A percentile compares a stretch with the other conserved stretches of the same genome.
Conservation (phyloP, 306 rosid species). For the Betula pendula region DNA sequence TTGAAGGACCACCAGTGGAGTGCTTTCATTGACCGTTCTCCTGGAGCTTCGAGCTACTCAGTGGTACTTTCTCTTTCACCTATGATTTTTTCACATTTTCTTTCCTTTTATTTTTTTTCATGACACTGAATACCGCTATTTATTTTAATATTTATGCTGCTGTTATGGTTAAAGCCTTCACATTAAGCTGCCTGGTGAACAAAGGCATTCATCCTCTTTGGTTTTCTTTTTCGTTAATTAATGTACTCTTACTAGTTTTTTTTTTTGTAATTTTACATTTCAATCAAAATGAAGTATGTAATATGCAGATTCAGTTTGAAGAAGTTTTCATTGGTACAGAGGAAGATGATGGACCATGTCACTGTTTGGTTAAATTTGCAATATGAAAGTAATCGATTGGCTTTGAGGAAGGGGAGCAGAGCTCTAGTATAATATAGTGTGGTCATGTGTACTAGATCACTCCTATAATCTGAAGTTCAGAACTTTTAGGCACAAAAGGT, state of each 20-base stretch:
- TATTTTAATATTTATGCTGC: background rate
- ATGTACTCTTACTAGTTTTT: background rate
- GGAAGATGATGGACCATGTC: no score
- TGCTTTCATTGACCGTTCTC: conserved; percentile 94
- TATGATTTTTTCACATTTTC: background rate
- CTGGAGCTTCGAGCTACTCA: conserved; percentile 72
- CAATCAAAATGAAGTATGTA: no score
- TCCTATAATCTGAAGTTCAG: background rate
- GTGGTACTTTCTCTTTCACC: conserved; percentile 46
- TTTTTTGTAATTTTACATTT: background rate
- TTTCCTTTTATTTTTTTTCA: background rate
- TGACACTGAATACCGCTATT: background rate
- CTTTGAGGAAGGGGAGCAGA: background rate
- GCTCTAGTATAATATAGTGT: no score
- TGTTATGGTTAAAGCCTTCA: conserved; percentile 5
- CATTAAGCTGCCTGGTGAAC: background rate
- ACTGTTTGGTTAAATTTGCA: background rate
- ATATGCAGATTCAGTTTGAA: no score
- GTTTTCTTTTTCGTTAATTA: background rate
- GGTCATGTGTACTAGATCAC: background rate
- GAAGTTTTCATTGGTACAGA: no score
- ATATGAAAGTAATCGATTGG: background rate
- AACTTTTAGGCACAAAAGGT: background rate
- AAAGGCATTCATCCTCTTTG: background rate
- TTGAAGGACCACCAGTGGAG: conserved; percentile 88